Conservation (phyloP, 1,284 basidiomycete species). For the Pseudomicrostroma phylloplanum region DNA sequence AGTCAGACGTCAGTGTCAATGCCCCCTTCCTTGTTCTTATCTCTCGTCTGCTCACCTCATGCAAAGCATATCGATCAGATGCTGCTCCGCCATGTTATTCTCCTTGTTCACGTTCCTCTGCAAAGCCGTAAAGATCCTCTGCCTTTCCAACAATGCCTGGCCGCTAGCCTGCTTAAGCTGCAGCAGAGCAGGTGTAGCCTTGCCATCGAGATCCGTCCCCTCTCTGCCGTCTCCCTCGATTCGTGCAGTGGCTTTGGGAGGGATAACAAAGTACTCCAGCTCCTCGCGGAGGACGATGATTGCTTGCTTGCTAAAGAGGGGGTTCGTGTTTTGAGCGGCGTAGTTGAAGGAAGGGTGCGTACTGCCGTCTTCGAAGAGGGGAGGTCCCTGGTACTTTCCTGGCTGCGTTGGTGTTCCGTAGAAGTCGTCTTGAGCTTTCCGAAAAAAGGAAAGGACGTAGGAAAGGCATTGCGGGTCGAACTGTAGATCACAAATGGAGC, state of each 20-base stretch:
- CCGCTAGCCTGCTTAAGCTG: slow-evolving; percentile 57
- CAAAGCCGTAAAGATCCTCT: slow-evolving; percentile 91
- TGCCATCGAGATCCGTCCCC: slow-evolving; percentile 51
- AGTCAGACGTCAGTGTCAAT: neutral
- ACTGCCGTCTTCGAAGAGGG: slow-evolving; percentile 39
- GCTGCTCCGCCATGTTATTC: slow-evolving; percentile 97
- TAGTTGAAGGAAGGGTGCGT: neutral
- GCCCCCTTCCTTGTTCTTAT: neutral
- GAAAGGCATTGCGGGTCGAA: slow-evolving; percentile 95
- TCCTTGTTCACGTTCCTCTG: slow-evolving; percentile 99
- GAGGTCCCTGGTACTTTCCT: slow-evolving; percentile 65
- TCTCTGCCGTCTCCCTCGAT: slow-evolving; percentile 54
- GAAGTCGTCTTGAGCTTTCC: slow-evolving; percentile 76
- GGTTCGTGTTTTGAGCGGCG: slow-evolving; percentile 46
- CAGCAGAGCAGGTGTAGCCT: slow-evolving; percentile 63
- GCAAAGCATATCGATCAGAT: slow-evolving; percentile 99
- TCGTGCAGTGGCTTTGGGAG: slow-evolving; percentile 49
- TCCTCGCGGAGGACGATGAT: slow-evolving; percentile 98
- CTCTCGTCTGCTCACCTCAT: slow-evolving; percentile 69
- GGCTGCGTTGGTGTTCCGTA: slow-evolving; percentile 74
- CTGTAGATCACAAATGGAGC: slow-evolving; percentile 54
- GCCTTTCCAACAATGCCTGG: slow-evolving; percentile 75
- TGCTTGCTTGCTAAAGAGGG: slow-evolving; percentile 89
- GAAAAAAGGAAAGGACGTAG: slow-evolving; percentile 87
- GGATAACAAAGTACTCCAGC: slow-evolving; percentile 95